Conservation (phyloP, 768 basidiomycete genomes). For the Gyrodon lividus region DNA sequence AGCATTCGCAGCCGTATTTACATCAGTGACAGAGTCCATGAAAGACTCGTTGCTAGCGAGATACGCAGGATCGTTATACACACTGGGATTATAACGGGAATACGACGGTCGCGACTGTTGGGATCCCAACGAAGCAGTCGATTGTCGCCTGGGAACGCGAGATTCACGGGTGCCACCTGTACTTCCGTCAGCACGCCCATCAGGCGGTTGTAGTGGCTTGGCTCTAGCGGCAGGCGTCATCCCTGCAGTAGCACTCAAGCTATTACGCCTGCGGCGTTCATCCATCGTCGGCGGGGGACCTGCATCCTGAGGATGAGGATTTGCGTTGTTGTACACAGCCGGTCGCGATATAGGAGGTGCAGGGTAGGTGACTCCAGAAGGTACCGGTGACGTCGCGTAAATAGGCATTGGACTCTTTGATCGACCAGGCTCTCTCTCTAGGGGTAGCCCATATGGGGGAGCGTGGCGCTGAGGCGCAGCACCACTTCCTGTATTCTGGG, state of each 20-base stretch:
- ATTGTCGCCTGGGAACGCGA: slow-evolving; percentile 19
- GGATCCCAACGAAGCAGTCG: slow-evolving; percentile 25
- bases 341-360: slow-evolving; percentile 29
- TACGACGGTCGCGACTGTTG: slow-evolving; percentile 16
- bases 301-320: neutral
- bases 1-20: slow-evolving; percentile 25
- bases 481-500: slow-evolving; percentile 11
- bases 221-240: slow-evolving; percentile 21
- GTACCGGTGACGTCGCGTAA: slow-evolving; percentile 27
- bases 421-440: slow-evolving; percentile 19
- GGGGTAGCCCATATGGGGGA: slow-evolving; percentile 7
- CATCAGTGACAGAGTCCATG: slow-evolving; percentile 21
- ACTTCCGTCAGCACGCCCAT: slow-evolving; percentile 9
- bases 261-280: slow-evolving; percentile 23
- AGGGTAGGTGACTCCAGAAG: slow-evolving; percentile 26
- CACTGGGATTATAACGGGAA: slow-evolving; percentile 18
- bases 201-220: slow-evolving; percentile 13
- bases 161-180: slow-evolving; percentile 6
- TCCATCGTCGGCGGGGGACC: slow-evolving; percentile 25
- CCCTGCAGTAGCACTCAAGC: slow-evolving; percentile 22
- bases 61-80: slow-evolving; percentile 29
- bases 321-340: slow-evolving; percentile 10
- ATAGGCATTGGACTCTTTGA: slow-evolving; percentile 22
- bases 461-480: slow-evolving; percentile 10
- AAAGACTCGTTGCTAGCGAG: slow-evolving; percentile 28